Percentiles rank a stretch among this genome's conserved stretches.
phyloP scores from a whole-genome alignment of 257 asterid genomes.

The Eustoma russellianum region DNA sequence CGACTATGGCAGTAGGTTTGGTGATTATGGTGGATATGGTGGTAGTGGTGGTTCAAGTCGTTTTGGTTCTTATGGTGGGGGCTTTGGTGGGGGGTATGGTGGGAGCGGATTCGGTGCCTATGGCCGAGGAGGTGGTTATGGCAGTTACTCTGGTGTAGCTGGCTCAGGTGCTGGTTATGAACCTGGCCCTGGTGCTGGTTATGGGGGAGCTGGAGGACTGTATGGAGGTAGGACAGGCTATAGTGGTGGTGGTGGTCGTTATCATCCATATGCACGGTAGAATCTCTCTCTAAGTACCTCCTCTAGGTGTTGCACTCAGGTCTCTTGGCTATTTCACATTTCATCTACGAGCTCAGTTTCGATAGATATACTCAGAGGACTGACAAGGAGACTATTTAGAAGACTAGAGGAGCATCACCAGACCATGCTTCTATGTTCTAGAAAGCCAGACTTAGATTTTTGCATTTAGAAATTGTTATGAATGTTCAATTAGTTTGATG shows the following conservation, averaged over 20 bases:
- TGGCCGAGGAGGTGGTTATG: constrained; percentile 68
- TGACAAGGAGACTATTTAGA: constrained; percentile 60
- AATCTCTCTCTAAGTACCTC: constrained; percentile 39
- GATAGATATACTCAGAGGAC: constrained; percentile 40
- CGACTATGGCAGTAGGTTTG: constrained; percentile 60
- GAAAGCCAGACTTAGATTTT: constrained; percentile 10
- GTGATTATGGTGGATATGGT: constrained; percentile 69
- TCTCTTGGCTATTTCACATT: constrained; percentile 34
- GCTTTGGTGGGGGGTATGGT: constrained; percentile 60
- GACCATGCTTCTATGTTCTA: constrained; percentile 14
- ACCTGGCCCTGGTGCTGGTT: constrained; percentile 64
- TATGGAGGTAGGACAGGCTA: constrained; percentile 95
- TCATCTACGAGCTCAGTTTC: constrained; percentile 41
- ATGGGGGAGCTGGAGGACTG: constrained; percentile 66
- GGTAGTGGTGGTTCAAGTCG: constrained; percentile 74
- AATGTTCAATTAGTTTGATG: constrained; percentile 4
- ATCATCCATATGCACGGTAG: constrained; percentile 94
- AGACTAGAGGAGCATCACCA: constrained; percentile 35
- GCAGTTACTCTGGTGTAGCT: constrained; percentile 24
- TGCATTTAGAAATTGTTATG: neutral
- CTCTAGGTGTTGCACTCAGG: constrained; percentile 51
- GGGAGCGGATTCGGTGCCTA: constrained; percentile 64
- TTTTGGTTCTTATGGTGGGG: constrained; percentile 70
- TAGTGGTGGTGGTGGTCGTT: constrained; percentile 86
- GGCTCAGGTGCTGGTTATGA: constrained; percentile 76